phyloP scores from a whole-genome alignment of 129 eudicot species.

The Deinandra increscens region DNA sequence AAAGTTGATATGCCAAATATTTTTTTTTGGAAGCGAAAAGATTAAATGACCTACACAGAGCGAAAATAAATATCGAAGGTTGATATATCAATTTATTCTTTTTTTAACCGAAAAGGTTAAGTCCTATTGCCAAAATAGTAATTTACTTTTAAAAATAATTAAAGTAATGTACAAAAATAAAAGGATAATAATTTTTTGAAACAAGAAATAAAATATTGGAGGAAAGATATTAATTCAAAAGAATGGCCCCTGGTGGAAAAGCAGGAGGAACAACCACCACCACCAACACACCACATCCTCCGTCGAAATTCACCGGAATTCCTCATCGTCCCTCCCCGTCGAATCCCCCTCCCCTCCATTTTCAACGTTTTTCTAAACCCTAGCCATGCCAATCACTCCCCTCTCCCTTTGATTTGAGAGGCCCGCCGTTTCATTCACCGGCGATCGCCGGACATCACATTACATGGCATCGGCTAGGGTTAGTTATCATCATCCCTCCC shows the following conservation, averaged over 20 bases:
- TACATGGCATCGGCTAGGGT: slow-evolving; percentile 49
- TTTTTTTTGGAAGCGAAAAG: no score
- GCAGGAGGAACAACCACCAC: slow-evolving; percentile 24
- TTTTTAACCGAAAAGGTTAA: no score
- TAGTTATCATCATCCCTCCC: slow-evolving; percentile 11
- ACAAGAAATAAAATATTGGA: background rate
- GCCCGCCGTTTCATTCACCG: slow-evolving; percentile 21
- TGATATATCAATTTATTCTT: no score
- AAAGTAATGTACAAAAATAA: no score
- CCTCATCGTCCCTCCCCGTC: background rate
- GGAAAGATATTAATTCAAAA: slow-evolving; percentile 13
- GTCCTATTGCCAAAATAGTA: no score
- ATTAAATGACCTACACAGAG: no score
- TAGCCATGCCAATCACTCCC: slow-evolving; percentile 34
- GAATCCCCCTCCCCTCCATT: background rate
- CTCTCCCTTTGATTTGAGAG: slow-evolving; percentile 1
- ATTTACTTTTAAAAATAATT: no score
- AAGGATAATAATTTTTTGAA: background rate
- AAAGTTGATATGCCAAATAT: no score
- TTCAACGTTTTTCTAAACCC: slow-evolving; percentile 38
- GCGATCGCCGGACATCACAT: slow-evolving; percentile 29
- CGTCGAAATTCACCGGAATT: slow-evolving; percentile 32
- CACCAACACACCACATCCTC: slow-evolving; percentile 4
- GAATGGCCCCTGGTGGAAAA: slow-evolving; percentile 28
- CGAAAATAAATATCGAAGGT: no score